Evolutionary conservation across 2,329 filamentous ascomycete species (phyloP), one percentile per base, ranked within the genome.

Genomic region (Daldinia sp.): DNA sequence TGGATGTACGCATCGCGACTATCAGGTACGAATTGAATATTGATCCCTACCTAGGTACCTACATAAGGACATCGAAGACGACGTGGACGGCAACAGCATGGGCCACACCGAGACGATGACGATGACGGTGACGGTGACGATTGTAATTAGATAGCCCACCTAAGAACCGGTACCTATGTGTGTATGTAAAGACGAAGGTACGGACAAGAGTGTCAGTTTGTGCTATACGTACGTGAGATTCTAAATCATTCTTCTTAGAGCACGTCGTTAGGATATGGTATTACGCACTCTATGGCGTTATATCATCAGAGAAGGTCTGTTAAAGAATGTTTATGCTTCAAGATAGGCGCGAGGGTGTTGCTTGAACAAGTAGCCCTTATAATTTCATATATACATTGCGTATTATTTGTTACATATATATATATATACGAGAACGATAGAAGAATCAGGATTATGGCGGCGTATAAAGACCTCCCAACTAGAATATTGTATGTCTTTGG

Each of bases 1-100:
- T 47, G 29, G 43, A 21, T 61, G 51, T 23, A 47, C 17, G 48
- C 48, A 53, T 62, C 48, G 58, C 47, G n/a, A 21, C 15, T 61
- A 61, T 51, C 23, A 41, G 49, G 41, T 32, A 25, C 7, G 37
- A 27, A 51, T 41, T 21, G 13, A 43, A 43, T 43, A 39, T 19
- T 0, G 4, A 11, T 21, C n/a, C n/a, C n/a, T n/a, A n/a, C n/a
- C n/a, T n/a, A n/a, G n/a, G n/a, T n/a, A n/a, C n/a, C n/a, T n/a
- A n/a, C n/a, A n/a, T n/a, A n/a, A 23, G 17, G 37, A 21, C 25
- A n/a, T 10, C 15, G 23, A 2, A 10, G 47, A 32, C 11, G 21
- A 41, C 19, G 23, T 15, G 29, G n/a, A 4, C 17, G 0, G 15
- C 23, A 23, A 27, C 9, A 1, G 21, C 21, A 45, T 8, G 13